These are phyloP conservation scores for Pseudozyma tsukubaensis DNA, from an alignment of 1,284 basidiomycete genomes.

Conservation along the genomic window DNA sequence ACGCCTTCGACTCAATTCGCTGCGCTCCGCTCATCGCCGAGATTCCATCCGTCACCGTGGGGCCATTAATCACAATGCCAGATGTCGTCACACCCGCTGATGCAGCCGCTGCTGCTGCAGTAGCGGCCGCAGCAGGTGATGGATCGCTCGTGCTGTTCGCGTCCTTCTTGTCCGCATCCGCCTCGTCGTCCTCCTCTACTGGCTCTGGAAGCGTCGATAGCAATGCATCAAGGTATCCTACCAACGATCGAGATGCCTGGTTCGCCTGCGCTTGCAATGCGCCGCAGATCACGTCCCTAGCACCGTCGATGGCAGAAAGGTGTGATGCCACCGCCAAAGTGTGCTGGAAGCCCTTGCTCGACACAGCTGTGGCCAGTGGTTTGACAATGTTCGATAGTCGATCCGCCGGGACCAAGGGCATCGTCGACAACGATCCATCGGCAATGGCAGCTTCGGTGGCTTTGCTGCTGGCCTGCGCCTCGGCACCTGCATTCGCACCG, in stretches of 20 bases:
- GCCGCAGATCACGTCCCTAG: slow-evolving; percentile 56
- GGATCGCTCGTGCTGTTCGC: slow-evolving; percentile 7
- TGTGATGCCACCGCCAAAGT: slow-evolving; percentile 66
- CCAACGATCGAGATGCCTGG: slow-evolving; percentile 51
- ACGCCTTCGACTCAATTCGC: slow-evolving; percentile 57
- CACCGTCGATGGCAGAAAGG: slow-evolving; percentile 57
- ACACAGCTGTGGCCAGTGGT: slow-evolving; percentile 62
- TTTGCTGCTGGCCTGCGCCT: slow-evolving; percentile 1
- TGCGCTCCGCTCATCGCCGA: slow-evolving; percentile 38
- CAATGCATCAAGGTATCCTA: slow-evolving; percentile 58
- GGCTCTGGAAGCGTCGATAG: slow-evolving; percentile 56
- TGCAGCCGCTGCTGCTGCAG: slow-evolving; percentile 24
- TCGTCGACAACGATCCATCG: slow-evolving; percentile 15
- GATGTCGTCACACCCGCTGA: slow-evolving; percentile 34
- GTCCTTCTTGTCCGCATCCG: slow-evolving; percentile 35
- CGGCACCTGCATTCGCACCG: neutral
- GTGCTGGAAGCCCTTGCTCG: slow-evolving; percentile 66
- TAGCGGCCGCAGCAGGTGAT: slow-evolving; percentile 24
- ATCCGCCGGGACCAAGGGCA: slow-evolving; percentile 54
- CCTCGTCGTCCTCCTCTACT: slow-evolving; percentile 42
- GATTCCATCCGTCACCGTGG: slow-evolving; percentile 37
- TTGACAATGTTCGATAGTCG: slow-evolving; percentile 62
- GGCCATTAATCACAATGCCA: slow-evolving; percentile 36
- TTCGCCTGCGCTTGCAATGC: slow-evolving; percentile 61
- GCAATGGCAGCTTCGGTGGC: slow-evolving; percentile 5